phyloP scores from a whole-genome alignment of 352 stramenopile species.

The Phytopythium aichiense region DNA sequence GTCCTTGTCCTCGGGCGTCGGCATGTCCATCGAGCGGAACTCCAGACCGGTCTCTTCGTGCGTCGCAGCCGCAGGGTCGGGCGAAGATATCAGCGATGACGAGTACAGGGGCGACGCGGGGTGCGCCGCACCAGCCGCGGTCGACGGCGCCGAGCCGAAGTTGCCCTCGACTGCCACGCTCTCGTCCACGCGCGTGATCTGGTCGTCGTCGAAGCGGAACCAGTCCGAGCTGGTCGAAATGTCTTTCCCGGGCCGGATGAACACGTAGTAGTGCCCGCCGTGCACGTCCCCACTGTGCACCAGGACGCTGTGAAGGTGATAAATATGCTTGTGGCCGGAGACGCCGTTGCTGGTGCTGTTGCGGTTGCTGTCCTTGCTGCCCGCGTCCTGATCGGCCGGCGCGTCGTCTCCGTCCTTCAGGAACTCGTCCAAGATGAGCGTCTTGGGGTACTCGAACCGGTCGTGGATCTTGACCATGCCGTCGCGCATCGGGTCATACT shows the following conservation, averaged over 20 bases:
- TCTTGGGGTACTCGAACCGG: slow-evolving; percentile 83
- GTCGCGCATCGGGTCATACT: slow-evolving; percentile 83
- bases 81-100: slow-evolving; percentile 39
- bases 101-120: slow-evolving; percentile 52
- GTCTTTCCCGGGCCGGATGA: slow-evolving; percentile 76
- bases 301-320: slow-evolving; percentile 83
- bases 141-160: slow-evolving; percentile 47
- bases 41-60: slow-evolving; percentile 29
- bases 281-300: slow-evolving; percentile 86
- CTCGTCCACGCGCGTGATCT: slow-evolving; percentile 76
- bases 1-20: slow-evolving; percentile 9
- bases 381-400: not conserved
- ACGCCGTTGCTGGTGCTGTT: not conserved
- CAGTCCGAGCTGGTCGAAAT: slow-evolving; percentile 59
- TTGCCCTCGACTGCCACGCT: slow-evolving; percentile 70
- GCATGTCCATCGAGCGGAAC: slow-evolving; percentile 33
- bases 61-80: slow-evolving; percentile 23
- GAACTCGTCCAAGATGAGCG: slow-evolving; percentile 70
- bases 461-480: slow-evolving; percentile 90
- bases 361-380: not conserved
- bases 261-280: slow-evolving; percentile 87
- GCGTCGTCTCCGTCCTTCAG: slow-evolving; percentile 13
- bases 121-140: slow-evolving; percentile 9
- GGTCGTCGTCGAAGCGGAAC: slow-evolving; percentile 86
- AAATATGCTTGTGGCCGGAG: slow-evolving; percentile 30